Base-by-base conservation (phyloP, 1,284 basidiomycete species). In the Wallemia mellicola region DNA sequence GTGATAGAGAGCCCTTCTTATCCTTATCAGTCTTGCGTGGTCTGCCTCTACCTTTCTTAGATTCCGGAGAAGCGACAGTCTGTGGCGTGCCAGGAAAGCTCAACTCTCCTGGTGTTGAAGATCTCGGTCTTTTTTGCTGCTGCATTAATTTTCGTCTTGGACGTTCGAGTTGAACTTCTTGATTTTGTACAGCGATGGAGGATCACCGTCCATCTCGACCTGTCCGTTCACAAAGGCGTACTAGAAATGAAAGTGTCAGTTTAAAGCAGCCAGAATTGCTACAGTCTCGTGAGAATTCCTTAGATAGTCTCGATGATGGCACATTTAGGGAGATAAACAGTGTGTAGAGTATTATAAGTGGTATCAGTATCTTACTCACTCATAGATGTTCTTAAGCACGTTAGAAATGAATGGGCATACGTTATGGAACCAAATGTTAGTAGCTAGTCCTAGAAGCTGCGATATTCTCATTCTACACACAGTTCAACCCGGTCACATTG, bases 401-500 rank as follows among this genome's bases (percentile, higher is more conserved):
- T 95, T 62, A 79, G 78, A 65, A 81, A 83, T 63, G 86, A 86
- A 61, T 96, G 88, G 87, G 83, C 85, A 62, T 82, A 86, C 65
- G 79, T 91, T 56, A 79, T 84, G 61, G 79, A 87, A 63, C 78
- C 81, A 57, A 83, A 89, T 68, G 85, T 86, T 69, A 72, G 28
- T n/a, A 28, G n/a, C 61, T 28, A 27, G 60, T 63, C 22, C 59
- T 62, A 27, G 59, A 22, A 14, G n/a, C 32, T 59, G 55, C 56
- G 33, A 9, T n/a, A 28, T 27, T 28, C 48, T n/a, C 28, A 38
- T 32, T 61, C 60, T 57, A 24, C 57, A 38, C 15, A 60, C 64
- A 88, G 83, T 95, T 94, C 71, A 91, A 91, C 66, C 81, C 83
- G 27, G 86, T 92, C 27, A 83, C 91, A 64, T 76, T 94, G 48